phyloP scores from a whole-genome alignment of 208 protist genomes.

The Zelonia costaricensis region DNA sequence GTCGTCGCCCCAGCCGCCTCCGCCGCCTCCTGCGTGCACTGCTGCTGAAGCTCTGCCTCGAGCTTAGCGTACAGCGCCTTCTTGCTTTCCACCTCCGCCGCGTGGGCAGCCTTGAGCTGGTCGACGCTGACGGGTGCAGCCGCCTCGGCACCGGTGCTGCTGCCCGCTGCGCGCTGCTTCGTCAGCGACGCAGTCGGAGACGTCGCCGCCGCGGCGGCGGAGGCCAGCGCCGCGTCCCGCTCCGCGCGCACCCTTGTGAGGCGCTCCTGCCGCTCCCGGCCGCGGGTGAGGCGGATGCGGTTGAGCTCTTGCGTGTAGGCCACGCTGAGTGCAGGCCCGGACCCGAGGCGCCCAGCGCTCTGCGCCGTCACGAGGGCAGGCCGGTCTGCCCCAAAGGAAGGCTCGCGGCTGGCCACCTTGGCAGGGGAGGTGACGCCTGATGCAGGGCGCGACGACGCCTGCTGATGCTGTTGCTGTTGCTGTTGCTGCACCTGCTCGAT shows the following conservation, averaged over 20 bases:
- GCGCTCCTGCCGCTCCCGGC: constrained; percentile 36
- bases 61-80: constrained; percentile 36
- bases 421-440: neutral
- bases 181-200: neutral
- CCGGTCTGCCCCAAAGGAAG: constrained; percentile 11
- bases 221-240: constrained; percentile 17
- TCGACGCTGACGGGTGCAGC: constrained; percentile 2
- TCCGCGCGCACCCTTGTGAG: constrained; percentile 32
- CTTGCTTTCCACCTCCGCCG: constrained; percentile 17
- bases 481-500: neutral
- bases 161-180: constrained; percentile 1
- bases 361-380: constrained; percentile 7
- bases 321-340: constrained; percentile 13
- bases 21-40: constrained; percentile 34
- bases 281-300: constrained; percentile 21
- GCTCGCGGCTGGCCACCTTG: neutral
- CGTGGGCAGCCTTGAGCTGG: constrained; percentile 37
- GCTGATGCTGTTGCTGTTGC: no score
- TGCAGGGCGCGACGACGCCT: neutral
- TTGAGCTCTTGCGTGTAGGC: constrained; percentile 32
- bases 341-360: constrained; percentile 5
- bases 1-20: constrained; percentile 24
- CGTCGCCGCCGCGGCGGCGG: constrained; percentile 5
- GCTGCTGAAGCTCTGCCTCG: constrained; percentile 43
- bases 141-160: constrained; percentile 1